A percentile compares a stretch with the other conserved stretches of the same genome.
Evolutionary conservation across 2,329 filamentous ascomycete species (phyloP).

Genomic region (Cladosporium sp.): DNA sequence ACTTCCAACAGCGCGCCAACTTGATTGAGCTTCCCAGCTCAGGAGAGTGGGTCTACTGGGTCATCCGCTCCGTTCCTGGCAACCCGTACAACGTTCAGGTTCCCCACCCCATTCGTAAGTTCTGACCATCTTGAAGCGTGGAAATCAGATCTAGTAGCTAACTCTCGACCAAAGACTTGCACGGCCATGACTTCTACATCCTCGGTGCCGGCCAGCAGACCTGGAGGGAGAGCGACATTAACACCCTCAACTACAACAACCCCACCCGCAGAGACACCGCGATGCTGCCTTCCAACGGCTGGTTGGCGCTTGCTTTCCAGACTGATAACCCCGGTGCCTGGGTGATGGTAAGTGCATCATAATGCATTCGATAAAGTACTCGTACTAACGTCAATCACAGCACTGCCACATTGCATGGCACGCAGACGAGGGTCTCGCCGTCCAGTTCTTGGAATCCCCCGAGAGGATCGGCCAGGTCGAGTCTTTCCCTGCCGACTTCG

Average conservation of each 20-base stretch:
- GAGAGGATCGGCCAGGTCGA: slow-evolving; percentile 27
- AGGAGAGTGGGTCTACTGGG: slow-evolving; percentile 36
- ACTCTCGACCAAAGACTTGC: slow-evolving; percentile 19
- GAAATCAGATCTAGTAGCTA: background rate
- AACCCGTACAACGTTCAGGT: slow-evolving; percentile 32
- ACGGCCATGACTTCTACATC: slow-evolving; percentile 38
- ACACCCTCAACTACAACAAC: slow-evolving; percentile 37
- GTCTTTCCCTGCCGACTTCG: slow-evolving; percentile 25
- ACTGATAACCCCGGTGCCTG: slow-evolving; percentile 47
- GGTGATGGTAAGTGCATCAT: slow-evolving; percentile 23
- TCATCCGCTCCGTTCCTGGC: slow-evolving; percentile 35
- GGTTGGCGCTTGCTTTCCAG: slow-evolving; percentile 43
- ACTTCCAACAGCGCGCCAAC: slow-evolving; percentile 42
- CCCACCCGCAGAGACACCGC: slow-evolving; percentile 44
- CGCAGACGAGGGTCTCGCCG: slow-evolving; percentile 35
- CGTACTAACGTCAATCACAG: background rate
- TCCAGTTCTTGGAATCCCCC: slow-evolving; percentile 36
- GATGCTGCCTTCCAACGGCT: slow-evolving; percentile 40
- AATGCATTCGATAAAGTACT: background rate
- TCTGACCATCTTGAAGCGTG: background rate
- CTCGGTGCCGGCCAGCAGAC: slow-evolving; percentile 30
- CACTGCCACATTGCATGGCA: slow-evolving; percentile 46
- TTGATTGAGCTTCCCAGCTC: slow-evolving; percentile 37
- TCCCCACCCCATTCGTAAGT: slow-evolving; percentile 36
- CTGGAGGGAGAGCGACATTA: slow-evolving; percentile 27